A percentile compares a stretch with the other conserved stretches of the same genome.
Conservation (phyloP, 2,329 filamentous ascomycete species). For the Peltaster fructicola region DNA sequence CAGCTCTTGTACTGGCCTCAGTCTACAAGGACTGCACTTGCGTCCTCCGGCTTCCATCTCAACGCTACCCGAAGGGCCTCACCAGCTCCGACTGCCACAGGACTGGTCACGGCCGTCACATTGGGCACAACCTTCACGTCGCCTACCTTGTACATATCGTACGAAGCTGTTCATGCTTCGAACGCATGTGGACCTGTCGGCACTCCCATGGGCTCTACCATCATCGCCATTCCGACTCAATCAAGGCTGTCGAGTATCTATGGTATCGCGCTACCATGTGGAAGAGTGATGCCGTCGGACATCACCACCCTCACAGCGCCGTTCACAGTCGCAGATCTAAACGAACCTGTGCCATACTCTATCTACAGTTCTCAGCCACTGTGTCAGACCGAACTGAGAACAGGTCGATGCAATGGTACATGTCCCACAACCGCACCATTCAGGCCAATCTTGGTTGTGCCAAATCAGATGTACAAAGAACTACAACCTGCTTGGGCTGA, state of each 20-base stretch:
- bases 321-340: slow-evolving; percentile 6
- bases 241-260: slow-evolving; percentile 7
- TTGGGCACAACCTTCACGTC: slow-evolving; percentile 7
- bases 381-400: slow-evolving; percentile 4
- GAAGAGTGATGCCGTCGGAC: neutral
- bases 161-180: slow-evolving; percentile 8
- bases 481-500: slow-evolving; percentile 8
- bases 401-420: slow-evolving; percentile 3
- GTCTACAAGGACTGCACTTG: slow-evolving; percentile 2
- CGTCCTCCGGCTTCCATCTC: neutral
- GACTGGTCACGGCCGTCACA: slow-evolving; percentile 4
- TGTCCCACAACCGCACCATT: slow-evolving; percentile 7
- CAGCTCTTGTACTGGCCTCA: slow-evolving; percentile 10
- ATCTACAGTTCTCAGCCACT: slow-evolving; percentile 9
- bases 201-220: slow-evolving; percentile 5
- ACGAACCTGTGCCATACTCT: slow-evolving; percentile 4
- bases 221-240: slow-evolving; percentile 7
- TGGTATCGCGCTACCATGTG: slow-evolving; percentile 1
- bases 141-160: slow-evolving; percentile 11
- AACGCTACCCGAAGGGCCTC: too few relatives aligned
- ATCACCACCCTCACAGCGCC: slow-evolving; percentile 6
- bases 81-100: too few relatives aligned
- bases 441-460: slow-evolving; percentile 9
- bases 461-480: slow-evolving; percentile 4
- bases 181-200: slow-evolving; percentile 8